Base-by-base conservation (phyloP, 2,329 filamentous ascomycete genomes). In the Magnaporthiopsis poae region DNA sequence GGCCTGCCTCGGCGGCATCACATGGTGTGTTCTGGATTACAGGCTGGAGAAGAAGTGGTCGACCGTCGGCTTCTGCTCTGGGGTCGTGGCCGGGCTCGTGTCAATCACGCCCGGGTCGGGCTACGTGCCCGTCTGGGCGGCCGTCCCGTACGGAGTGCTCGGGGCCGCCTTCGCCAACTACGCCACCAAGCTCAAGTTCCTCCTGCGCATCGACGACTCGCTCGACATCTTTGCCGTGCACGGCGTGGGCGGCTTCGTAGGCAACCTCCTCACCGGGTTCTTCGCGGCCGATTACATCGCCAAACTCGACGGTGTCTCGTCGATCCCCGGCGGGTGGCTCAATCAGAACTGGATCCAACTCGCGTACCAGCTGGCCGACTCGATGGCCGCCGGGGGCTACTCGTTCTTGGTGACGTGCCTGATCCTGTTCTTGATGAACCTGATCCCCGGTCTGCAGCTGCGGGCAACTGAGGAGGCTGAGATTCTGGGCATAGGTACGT, bases 1-100 rank as follows among this genome's bases (percentile, higher is more conserved):
- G 62, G 93, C 93, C 27, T 91, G 87, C 56, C 86, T 91, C 33
- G 92, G 88, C 66, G 92, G 89, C 68, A 84, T 96, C 68, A 90
- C 89, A 68, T 96, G 91, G 92, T 89, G 88, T 73, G 78, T 96
- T 39, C 84, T 96, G 67, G 92, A 96, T 74, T 96, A 95, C 79
- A 87, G 91, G 65, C 86, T 96, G n/a, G 92, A 96, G 80, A 86
- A 84, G 75, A 96, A 96, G 79, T 97, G 92, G 91, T 94, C 90
- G 69, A 92, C 94, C 79, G 90, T 96, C 72, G 92, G 92, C 62
- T 93, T 93, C 90, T 95, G 92, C 82, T 95, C 91, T 59, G 93
- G 93, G 69, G 88, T 88, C 71, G 93, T 97, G 74, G 89, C 90
- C 35, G 91, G 91, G 65, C 86, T 96, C 29, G 92, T 96, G 52